Evolutionary conservation across 2,329 filamentous ascomycete species (phyloP).

Genomic region (Talaromyces piceae): DNA sequence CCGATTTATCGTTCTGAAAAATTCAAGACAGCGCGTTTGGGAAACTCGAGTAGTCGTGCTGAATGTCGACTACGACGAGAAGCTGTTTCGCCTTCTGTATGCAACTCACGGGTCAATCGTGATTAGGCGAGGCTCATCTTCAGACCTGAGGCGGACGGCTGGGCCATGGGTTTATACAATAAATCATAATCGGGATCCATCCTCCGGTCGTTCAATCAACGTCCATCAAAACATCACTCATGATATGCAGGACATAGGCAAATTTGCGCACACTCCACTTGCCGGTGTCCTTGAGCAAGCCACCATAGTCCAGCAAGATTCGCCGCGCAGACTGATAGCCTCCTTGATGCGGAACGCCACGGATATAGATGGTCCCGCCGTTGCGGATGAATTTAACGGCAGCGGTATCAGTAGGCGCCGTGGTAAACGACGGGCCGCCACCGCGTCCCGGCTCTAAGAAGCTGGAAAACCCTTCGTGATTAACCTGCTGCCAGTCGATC

Average conservation of each 20-base stretch:
- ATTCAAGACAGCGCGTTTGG: too few species aligned
- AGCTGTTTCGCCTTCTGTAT: too few species aligned
- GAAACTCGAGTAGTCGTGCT: too few species aligned
- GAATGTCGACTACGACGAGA: too few species aligned
- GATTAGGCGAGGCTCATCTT: too few species aligned
- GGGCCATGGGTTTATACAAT: too few species aligned
- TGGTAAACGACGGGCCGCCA: constrained; percentile 11
- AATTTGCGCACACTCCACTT: constrained; percentile 46
- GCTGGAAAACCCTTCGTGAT: constrained; percentile 37
- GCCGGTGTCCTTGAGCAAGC: constrained; percentile 46
- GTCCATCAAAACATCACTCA: constrained; percentile 43
- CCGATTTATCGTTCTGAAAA: too few species aligned
- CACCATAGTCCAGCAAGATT: constrained; percentile 46
- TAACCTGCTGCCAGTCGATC: constrained; percentile 43
- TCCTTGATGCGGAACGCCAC: constrained; percentile 41
- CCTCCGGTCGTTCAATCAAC: constrained; percentile 19
- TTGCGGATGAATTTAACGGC: constrained; percentile 40
- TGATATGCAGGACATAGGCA: constrained; percentile 47
- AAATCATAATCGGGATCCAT: neutral
- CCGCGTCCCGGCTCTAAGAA: constrained; percentile 22
- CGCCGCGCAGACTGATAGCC: constrained; percentile 47
- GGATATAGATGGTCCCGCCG: constrained; percentile 42
- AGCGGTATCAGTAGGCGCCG: constrained; percentile 18
- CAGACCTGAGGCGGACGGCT: too few species aligned
- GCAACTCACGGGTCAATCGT: too few species aligned